A percentile compares a stretch with the other conserved stretches of the same genome.
Conservation (phyloP, 768 basidiomycete genomes). For the Russula foetens region DNA sequence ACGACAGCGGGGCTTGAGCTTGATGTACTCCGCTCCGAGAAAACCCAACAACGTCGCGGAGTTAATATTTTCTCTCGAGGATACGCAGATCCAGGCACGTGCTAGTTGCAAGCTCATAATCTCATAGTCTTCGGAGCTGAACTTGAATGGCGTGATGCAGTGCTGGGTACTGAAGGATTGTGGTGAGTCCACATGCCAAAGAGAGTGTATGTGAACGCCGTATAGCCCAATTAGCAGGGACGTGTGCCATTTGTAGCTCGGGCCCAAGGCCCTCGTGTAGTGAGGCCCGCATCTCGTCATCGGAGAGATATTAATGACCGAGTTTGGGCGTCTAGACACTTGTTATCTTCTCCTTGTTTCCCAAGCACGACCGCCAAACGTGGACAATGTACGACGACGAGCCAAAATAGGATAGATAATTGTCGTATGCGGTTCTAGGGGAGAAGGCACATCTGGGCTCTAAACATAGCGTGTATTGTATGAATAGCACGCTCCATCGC, state of each 20-base stretch:
- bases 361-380: too few relatives aligned
- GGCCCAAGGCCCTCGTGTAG: too few relatives aligned
- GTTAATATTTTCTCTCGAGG: conserved; percentile 10
- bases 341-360: too few relatives aligned
- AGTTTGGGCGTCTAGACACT: too few relatives aligned
- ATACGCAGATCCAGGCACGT: conserved; percentile 3
- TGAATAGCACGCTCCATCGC: background rate
- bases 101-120: background rate
- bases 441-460: background rate
- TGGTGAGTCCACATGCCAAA: background rate
- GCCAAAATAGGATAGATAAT: background rate
- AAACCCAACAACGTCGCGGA: conserved; percentile 10
- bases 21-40: conserved; percentile 2
- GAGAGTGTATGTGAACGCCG: too few relatives aligned
- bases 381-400: background rate
- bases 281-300: too few relatives aligned
- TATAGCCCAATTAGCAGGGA: too few relatives aligned
- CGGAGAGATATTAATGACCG: too few relatives aligned
- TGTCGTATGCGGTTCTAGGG: background rate
- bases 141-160: background rate
- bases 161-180: background rate
- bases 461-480: background rate
- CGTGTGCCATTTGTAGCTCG: too few relatives aligned
- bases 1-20: background rate
- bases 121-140: background rate